Evolutionary conservation across 306 rosid genomes (phyloP).

Genomic region (Medicago arabica): DNA sequence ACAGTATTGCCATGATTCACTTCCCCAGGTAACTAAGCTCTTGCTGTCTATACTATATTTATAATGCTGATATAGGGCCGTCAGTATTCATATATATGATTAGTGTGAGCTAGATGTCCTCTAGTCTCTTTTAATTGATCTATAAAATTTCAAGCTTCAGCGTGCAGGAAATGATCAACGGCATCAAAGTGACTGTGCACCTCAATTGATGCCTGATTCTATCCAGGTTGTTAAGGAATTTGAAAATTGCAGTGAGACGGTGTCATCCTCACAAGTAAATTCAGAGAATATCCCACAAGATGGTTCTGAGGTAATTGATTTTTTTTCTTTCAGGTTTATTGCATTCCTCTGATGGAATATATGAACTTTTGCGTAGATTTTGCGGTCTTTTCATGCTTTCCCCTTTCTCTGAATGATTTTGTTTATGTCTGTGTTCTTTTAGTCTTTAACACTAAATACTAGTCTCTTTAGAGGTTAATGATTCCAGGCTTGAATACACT

Average conservation of each 20-base stretch:
- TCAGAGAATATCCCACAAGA: slow-evolving; percentile 42
- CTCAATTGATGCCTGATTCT: slow-evolving; percentile 44
- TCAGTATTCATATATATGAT: slow-evolving; percentile 19
- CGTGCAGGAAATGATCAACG: slow-evolving; percentile 39
- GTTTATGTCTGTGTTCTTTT: slow-evolving; percentile 6
- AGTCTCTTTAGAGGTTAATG: neutral
- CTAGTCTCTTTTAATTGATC: slow-evolving; percentile 14
- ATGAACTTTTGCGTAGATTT: slow-evolving; percentile 18
- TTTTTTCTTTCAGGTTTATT: slow-evolving; percentile 21
- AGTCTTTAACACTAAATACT: slow-evolving; percentile 6
- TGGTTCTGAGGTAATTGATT: slow-evolving; percentile 54
- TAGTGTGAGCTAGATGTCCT: slow-evolving; percentile 1
- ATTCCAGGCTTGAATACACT: slow-evolving; percentile 8
- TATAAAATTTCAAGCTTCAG: slow-evolving; percentile 45
- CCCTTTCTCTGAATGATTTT: neutral
- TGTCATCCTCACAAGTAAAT: slow-evolving; percentile 43
- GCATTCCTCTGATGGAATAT: neutral
- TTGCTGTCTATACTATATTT: neutral
- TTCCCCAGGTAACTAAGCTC: slow-evolving; percentile 51
- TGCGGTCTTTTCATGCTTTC: slow-evolving; percentile 1
- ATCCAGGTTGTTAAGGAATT: slow-evolving; percentile 43
- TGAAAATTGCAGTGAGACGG: slow-evolving; percentile 42
- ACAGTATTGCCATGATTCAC: slow-evolving; percentile 47
- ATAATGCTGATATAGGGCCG: neutral
- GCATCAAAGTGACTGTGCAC: slow-evolving; percentile 38